Evolutionary conservation across 371 early-diverging fungal genomes (phyloP).

Genomic region (Umbelopsis sp.): DNA sequence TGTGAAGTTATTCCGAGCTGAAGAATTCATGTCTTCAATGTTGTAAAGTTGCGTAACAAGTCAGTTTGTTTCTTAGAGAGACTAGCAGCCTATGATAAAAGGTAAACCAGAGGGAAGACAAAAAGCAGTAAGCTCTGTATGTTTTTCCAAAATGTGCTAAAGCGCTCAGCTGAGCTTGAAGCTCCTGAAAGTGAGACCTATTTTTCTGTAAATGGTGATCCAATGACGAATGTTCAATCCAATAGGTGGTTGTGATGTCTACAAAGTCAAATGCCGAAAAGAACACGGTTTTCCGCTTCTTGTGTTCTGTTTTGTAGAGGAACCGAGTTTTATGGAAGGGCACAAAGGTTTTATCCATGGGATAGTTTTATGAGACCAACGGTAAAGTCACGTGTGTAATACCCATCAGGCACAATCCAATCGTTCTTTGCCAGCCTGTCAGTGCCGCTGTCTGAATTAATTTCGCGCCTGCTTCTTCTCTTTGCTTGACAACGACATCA

Average conservation of each 20-base stretch:
- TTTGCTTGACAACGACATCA: constrained; percentile 2
- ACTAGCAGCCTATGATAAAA: background rate
- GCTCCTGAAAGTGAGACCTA: too few relatives aligned
- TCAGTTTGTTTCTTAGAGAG: background rate
- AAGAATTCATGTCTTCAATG: constrained; percentile 15
- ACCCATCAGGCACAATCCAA: too few relatives aligned
- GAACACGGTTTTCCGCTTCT: background rate
- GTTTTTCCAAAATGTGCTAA: too few relatives aligned
- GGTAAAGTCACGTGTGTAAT: too few relatives aligned
- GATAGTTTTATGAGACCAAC: too few relatives aligned
- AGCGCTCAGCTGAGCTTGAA: too few relatives aligned
- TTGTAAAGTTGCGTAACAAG: background rate
- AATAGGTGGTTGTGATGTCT: background rate
- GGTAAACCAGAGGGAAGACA: background rate
- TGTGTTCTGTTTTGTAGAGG: background rate
- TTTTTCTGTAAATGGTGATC: too few relatives aligned
- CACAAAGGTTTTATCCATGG: too few relatives aligned
- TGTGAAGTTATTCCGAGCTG: background rate
- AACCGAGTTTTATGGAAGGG: background rate
- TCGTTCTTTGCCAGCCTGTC: background rate
- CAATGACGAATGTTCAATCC: too few relatives aligned
- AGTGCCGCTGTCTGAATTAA: constrained; percentile 6
- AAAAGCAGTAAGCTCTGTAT: background rate
- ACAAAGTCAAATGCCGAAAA: background rate
- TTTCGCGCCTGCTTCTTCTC: background rate